Conservation (phyloP, 106 monocot species). For the Xerophyta viscosa region DNA sequence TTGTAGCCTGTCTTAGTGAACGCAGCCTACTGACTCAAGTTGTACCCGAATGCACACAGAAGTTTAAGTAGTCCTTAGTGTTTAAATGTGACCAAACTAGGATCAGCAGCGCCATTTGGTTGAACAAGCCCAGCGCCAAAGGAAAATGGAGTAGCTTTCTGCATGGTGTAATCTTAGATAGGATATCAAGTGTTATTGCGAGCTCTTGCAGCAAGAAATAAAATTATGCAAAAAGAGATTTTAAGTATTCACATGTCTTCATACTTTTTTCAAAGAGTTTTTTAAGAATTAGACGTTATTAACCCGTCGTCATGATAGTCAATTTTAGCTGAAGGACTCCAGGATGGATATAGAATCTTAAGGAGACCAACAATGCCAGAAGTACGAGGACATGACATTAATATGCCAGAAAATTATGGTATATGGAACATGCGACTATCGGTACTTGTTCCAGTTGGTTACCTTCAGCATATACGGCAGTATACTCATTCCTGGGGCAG, state of each 20-base stretch:
- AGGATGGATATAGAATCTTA: slow-evolving; percentile 32
- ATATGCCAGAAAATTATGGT: slow-evolving; percentile 31
- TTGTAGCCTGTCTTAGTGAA: slow-evolving; percentile 10
- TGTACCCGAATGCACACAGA: slow-evolving; percentile 34
- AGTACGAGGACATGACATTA: slow-evolving; percentile 52
- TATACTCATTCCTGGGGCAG: slow-evolving; percentile 44
- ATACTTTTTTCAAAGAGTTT: too few species aligned
- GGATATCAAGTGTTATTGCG: slow-evolving; percentile 12
- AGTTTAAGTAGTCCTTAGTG: slow-evolving; percentile 30
- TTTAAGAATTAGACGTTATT: too few species aligned
- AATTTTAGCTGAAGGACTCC: slow-evolving; percentile 44
- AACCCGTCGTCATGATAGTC: slow-evolving; percentile 60
- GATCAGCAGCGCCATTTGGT: slow-evolving; percentile 38
- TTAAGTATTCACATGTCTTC: too few species aligned
- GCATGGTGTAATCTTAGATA: neutral
- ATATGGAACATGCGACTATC: slow-evolving; percentile 21
- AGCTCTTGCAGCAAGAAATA: slow-evolving; percentile 16
- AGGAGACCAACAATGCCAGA: slow-evolving; percentile 50
- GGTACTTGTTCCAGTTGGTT: neutral
- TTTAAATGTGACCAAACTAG: slow-evolving; percentile 45
- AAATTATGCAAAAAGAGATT: neutral
- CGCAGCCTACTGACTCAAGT: slow-evolving; percentile 1
- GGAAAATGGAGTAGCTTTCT: slow-evolving; percentile 23
- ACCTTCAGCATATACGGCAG: slow-evolving; percentile 30
- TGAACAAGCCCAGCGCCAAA: slow-evolving; percentile 37